phyloP scores from a whole-genome alignment of 805 yeast genomes.

The Saturnispora sanitii region DNA sequence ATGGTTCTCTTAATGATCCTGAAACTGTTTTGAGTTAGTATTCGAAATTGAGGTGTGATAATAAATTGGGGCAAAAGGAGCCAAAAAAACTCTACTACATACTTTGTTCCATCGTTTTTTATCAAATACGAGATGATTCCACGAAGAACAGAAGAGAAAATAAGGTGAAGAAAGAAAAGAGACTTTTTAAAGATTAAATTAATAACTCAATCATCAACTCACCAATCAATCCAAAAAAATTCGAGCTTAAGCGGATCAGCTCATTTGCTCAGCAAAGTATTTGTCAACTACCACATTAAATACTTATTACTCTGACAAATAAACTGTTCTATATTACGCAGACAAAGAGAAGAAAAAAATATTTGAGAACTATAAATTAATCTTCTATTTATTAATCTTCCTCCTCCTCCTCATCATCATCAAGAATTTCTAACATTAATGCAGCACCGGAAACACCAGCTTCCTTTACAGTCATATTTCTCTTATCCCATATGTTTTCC shows the following conservation, averaged over 20 bases:
- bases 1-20: slow-evolving; percentile 23
- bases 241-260: no score
- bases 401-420: slow-evolving; percentile 15
- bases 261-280: no score
- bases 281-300: no score
- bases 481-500: slow-evolving; percentile 41
- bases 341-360: no score
- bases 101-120: slow-evolving; percentile 7
- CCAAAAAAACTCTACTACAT: not conserved
- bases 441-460: slow-evolving; percentile 81
- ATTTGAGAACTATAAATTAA: not conserved
- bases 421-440: slow-evolving; percentile 50
- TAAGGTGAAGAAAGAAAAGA: not conserved
- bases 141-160: not conserved
- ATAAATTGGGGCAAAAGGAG: not conserved
- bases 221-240: no score
- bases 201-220: no score
- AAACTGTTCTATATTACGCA: no score
- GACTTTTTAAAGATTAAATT: not conserved
- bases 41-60: not conserved
- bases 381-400: not conserved
- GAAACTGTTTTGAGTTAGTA: slow-evolving; percentile 8
- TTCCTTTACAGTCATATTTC: slow-evolving; percentile 52
- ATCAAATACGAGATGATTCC: not conserved
- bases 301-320: no score